Evolutionary conservation across 495 filamentous ascomycete genomes (phyloP).

Genomic region (Talaromyces stipitatus): DNA sequence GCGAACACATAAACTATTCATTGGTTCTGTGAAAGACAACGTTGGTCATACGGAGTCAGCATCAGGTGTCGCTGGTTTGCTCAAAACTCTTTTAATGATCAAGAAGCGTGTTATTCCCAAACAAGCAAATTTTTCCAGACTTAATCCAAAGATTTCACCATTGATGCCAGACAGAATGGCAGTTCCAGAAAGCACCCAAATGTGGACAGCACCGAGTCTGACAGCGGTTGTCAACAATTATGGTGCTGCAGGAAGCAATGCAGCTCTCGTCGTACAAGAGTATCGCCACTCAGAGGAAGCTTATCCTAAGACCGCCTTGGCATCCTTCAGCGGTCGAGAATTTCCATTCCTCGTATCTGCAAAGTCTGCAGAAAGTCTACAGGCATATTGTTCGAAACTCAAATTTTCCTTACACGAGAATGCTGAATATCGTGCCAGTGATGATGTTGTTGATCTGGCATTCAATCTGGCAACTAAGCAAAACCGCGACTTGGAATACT

Average conservation of each 20-base stretch:
- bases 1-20: conserved; percentile 11
- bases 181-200: conserved; percentile 17
- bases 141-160: conserved; percentile 35
- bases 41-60: conserved; percentile 42
- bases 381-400: conserved; percentile 9
- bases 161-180: conserved; percentile 22
- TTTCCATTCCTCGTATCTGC: conserved; percentile 12
- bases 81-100: conserved; percentile 41
- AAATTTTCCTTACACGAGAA: background rate
- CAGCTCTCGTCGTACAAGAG: conserved; percentile 29
- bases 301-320: background rate
- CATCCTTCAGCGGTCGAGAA: background rate
- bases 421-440: background rate
- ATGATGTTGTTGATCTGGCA: conserved; percentile 7
- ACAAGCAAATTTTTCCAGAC: conserved; percentile 23
- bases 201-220: conserved; percentile 15
- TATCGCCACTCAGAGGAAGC: too few species aligned
- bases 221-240: conserved; percentile 42
- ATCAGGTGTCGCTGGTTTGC: conserved; percentile 34
- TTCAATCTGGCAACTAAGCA: conserved; percentile 13
- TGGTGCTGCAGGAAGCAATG: conserved; percentile 43
- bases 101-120: conserved; percentile 23
- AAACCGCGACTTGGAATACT: conserved; percentile 9
- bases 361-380: conserved; percentile 5
- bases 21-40: conserved; percentile 39